Base-by-base conservation (phyloP, 495 filamentous ascomycete species). In the Aspergillus haitiensis region DNA sequence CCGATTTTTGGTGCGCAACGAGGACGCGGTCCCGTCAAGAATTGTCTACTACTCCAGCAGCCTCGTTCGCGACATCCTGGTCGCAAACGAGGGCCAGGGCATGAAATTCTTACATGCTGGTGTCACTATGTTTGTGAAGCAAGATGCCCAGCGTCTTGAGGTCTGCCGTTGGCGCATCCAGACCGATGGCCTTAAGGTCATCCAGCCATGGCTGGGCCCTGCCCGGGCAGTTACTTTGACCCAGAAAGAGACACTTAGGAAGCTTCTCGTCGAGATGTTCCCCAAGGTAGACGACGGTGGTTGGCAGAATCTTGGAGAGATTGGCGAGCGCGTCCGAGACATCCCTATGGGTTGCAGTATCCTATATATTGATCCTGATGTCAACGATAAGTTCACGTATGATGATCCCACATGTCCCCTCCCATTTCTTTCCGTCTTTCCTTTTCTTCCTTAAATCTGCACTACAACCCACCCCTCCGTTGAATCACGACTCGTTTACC, bases 111-210 rank as follows among this genome's bases (percentile, higher is more conserved):
- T 98, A 40, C 94, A 98, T 73, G 92, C 89, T 58, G 94, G 94
- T 60, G 91, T 98, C 32, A 96, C 96, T 77, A 97, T 97, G 86
- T 98, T 97, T 72, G 91, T 98, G 73, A 94, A 93, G 76, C 94
- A 98, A 68, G 93, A 98, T 65, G 89, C 89, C 0, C 93, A 96
- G 64, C 87, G 84, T 31, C 84, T 82, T 45, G 87, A 89, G 44
- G 88, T 93, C 16, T 96, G 92, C 77, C 82, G 86, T 37, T 98
- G 94, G 94, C 84, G 94, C 15, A 93, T 98, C 64, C 94, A 98
- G 80, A 89, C 85, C 18, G 94, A 98, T 70, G 94, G 94, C 0
- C 80, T 98, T 75, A 84, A 86, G 11, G 89, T 98, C 54, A 76
- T 95, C 44, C 89, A 95, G 69, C 87, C 89, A 16, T 97, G 92